phyloP scores from a whole-genome alignment of 1,284 basidiomycete species.

The Moesziomyces aphidis region DNA sequence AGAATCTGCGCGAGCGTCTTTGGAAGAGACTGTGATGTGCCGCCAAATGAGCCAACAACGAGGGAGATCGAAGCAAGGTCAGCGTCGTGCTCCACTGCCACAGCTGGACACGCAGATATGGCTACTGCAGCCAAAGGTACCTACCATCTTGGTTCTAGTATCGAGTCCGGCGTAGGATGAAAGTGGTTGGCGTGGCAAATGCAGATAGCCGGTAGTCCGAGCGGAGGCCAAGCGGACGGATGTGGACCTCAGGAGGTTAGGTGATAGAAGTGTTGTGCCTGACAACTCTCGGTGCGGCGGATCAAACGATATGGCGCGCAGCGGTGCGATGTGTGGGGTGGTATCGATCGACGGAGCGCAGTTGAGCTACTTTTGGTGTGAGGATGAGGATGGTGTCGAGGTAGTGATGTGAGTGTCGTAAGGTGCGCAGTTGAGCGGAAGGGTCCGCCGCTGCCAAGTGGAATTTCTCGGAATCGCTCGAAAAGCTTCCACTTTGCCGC shows the following conservation, averaged over 20 bases:
- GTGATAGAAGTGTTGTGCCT: background rate
- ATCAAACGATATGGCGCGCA: too few relatives aligned
- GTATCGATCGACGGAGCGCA: background rate
- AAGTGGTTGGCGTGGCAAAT: background rate
- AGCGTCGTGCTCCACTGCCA: background rate
- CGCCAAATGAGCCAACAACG: background rate
- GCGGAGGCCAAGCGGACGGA: background rate
- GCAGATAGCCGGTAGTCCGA: background rate
- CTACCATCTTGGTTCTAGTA: background rate
- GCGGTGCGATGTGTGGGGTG: background rate
- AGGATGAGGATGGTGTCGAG: conserved; percentile 15
- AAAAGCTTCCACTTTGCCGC: conserved; percentile 16
- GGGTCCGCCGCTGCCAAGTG: conserved; percentile 23
- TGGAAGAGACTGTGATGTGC: conserved; percentile 61
- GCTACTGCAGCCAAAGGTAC: background rate
- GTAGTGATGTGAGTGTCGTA: conserved; percentile 4
- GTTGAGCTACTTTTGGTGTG: background rate
- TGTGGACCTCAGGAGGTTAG: too few relatives aligned
- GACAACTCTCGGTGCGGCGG: background rate
- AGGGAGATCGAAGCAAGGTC: background rate
- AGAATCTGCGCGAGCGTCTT: conserved; percentile 83
- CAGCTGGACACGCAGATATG: background rate
- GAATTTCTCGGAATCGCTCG: conserved; percentile 44
- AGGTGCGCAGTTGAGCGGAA: conserved; percentile 16
- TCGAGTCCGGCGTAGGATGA: background rate